Evolutionary conservation across 495 filamentous ascomycete genomes (phyloP).

Genomic region (Pseudomonodictys pantanalensis): DNA sequence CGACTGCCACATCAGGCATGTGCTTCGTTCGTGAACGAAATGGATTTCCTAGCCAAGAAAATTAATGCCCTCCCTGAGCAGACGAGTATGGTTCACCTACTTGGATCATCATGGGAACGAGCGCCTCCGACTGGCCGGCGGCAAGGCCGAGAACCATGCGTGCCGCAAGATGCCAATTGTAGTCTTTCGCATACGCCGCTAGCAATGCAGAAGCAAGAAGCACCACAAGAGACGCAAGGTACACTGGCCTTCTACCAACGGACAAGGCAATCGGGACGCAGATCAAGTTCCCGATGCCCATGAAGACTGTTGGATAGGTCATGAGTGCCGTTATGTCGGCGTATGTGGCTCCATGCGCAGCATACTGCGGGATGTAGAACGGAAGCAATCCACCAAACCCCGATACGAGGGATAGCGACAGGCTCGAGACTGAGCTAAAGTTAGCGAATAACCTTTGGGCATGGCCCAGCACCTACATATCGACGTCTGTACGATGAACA

Average conservation of each 20-base stretch:
- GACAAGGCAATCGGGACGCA: constrained; percentile 46
- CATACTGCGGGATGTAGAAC: not conserved
- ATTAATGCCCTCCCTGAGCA: not conserved
- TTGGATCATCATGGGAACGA: constrained; percentile 46
- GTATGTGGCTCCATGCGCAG: not conserved
- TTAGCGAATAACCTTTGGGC: not conserved
- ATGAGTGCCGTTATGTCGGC: constrained; percentile 33
- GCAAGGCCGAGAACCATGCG: constrained; percentile 40
- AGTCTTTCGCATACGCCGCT: constrained; percentile 8
- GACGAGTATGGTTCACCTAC: constrained; percentile 36
- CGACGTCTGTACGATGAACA: constrained; percentile 3
- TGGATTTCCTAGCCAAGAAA: constrained; percentile 37
- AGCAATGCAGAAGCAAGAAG: constrained; percentile 20
- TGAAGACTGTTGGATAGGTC: constrained; percentile 41
- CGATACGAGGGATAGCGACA: not conserved
- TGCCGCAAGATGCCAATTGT: constrained; percentile 28
- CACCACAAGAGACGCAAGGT: constrained; percentile 38
- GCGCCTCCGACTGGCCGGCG: constrained; percentile 40
- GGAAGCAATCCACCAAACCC: not conserved
- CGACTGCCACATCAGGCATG: constrained; percentile 40
- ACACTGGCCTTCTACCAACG: constrained; percentile 43
- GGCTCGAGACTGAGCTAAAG: not conserved
- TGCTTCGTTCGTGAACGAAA: constrained; percentile 43
- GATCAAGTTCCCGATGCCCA: constrained; percentile 45
- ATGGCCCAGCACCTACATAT: not conserved